Evolutionary conservation across 1,284 basidiomycete species (phyloP), one percentile per base, ranked within the genome.

Genomic region (Coniophora puteana): DNA sequence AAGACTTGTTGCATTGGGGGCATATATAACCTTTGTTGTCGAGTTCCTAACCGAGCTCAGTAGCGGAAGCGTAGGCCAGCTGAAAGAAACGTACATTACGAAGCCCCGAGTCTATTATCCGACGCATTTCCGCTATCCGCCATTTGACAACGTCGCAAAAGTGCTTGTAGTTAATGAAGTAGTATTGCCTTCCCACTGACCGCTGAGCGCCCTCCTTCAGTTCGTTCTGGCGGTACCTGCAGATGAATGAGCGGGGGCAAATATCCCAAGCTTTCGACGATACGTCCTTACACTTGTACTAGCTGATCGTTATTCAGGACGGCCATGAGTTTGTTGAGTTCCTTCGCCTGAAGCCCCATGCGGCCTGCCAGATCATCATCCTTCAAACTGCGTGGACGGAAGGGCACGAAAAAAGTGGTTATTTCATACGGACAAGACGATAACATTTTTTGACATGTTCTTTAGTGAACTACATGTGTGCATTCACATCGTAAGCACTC

Each of bases 101-200:
- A 48, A 93, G 69, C 43, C 83, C 83, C 30, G 86, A 82, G 59
- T 99, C 94, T 50, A 99, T 93, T 43, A 81, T 80, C 46, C 85
- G 78, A 49, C 88, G 80, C 85, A 99, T 96, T 58, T 90, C 88
- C n/a, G 92, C 89, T 45, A 99, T 83, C 26, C 93, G 77, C 90
- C 95, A 99, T 65, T 98, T 97, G 59, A 95, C 89, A 36, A 98
- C 93, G 61, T 99, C 93, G 65, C 92, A 92, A 58, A 97, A 95
- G 57, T 87, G 80, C 53, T 92, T 85, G 63, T 93, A 95, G 69
- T 99, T 89, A 58, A 99, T 88, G 66, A 91, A 98, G 71, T 93
- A 99, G 70, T 98, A 99, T 54, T 89, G 85, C 54, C 81, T 79
- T 45, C 83, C 81, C 42, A 84, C 82, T 36, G 87, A 84, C 51